Evolutionary conservation across 2,329 filamentous ascomycete species (phyloP).

Genomic region (Paraphaeosphaeria minitans): DNA sequence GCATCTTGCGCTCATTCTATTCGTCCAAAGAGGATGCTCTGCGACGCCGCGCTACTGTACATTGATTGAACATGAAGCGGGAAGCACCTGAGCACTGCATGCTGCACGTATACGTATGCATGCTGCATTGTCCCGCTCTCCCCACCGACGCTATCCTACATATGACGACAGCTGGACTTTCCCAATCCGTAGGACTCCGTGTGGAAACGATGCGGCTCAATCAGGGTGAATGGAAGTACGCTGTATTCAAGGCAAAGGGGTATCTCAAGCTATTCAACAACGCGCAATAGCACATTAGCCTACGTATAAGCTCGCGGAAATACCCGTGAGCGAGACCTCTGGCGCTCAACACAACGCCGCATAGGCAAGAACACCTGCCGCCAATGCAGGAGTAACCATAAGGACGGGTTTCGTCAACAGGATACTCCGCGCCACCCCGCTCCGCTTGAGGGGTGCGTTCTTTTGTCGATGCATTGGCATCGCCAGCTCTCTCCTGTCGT

Average conservation of each 20-base stretch:
- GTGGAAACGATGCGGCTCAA: conserved; percentile 3
- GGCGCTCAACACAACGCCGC: conserved; percentile 11
- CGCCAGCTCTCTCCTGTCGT: conserved; percentile 28
- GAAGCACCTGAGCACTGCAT: background rate
- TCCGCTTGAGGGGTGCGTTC: conserved; percentile 24
- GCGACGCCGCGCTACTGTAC: background rate
- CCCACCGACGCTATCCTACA: conserved; percentile 3
- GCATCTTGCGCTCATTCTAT: background rate
- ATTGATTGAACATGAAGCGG: conserved; percentile 2
- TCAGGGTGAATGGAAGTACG: conserved; percentile 14
- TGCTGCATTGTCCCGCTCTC: conserved; percentile 19
- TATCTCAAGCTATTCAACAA: conserved; percentile 19
- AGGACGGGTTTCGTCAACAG: conserved; percentile 19
- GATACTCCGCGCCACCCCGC: conserved; percentile 21
- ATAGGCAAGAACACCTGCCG: conserved; percentile 15
- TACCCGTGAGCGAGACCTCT: background rate
- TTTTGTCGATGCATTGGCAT: conserved; percentile 24
- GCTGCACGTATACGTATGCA: conserved; percentile 14
- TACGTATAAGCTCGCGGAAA: background rate
- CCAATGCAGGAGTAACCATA: conserved; percentile 13
- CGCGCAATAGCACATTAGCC: conserved; percentile 1
- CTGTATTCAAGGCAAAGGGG: conserved; percentile 13
- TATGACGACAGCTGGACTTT: conserved; percentile 1
- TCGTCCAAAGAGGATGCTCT: background rate
- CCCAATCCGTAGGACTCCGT: background rate